phyloP scores from a whole-genome alignment of 2,329 filamentous ascomycete species.

The Xylaria multiplex region DNA sequence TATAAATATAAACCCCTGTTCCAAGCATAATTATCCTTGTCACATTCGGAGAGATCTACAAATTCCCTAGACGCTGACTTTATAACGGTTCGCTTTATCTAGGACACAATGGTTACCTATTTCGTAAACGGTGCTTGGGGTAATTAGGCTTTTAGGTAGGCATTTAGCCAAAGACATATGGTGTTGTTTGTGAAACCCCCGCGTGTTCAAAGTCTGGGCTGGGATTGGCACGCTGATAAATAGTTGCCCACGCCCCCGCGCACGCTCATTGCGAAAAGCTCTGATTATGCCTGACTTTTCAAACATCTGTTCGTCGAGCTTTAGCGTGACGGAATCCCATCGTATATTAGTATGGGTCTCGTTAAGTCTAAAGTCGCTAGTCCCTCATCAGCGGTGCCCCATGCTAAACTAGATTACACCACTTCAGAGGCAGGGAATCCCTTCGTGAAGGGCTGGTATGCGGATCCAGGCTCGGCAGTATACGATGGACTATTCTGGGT shows the following conservation, averaged over 20 bases:
- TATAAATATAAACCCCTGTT: too few relatives aligned
- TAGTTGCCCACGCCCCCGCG: conserved; percentile 1
- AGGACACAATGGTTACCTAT: not conserved
- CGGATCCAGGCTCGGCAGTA: conserved; percentile 59
- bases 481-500: conserved; percentile 59
- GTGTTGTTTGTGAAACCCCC: conserved; percentile 14
- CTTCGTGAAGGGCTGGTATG: conserved; percentile 61
- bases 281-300: not conserved
- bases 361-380: conserved; percentile 1
- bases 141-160: conserved; percentile 15
- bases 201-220: not conserved
- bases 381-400: not conserved
- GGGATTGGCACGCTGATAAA: conserved; percentile 18
- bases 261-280: not conserved
- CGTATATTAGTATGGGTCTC: not conserved
- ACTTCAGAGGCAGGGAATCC: conserved; percentile 59
- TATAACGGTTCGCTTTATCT: not conserved
- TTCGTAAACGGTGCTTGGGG: conserved; percentile 2
- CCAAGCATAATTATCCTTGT: too few relatives aligned
- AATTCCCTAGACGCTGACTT: not conserved
- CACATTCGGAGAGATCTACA: not conserved
- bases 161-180: conserved; percentile 20
- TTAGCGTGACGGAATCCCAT: not conserved
- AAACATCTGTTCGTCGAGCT: not conserved
- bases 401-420: conserved; percentile 49